Conservation (phyloP, 2,329 filamentous ascomycete species). For the Colletotrichum costaricense region DNA sequence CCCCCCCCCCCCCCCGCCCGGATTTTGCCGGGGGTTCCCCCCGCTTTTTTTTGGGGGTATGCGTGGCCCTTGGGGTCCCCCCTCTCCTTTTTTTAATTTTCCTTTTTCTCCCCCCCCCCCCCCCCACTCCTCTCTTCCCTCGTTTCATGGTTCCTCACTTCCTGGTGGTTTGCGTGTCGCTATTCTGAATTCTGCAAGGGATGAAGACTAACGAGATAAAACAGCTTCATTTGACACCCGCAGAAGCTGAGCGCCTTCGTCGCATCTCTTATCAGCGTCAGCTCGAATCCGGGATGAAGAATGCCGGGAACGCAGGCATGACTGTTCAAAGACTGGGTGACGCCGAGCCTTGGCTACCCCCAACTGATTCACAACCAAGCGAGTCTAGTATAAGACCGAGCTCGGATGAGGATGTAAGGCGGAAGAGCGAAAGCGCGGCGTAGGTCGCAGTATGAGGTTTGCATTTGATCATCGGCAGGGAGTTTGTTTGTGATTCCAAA, state of each 20-base stretch:
- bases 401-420: conserved; percentile 1
- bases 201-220: background rate
- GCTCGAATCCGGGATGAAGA: conserved; percentile 60
- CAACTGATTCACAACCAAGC: background rate
- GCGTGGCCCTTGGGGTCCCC: no score
- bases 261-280: conserved; percentile 64
- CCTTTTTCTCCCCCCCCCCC: no score
- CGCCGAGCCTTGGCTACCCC: conserved; percentile 38
- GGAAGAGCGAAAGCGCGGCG: conserved; percentile 7
- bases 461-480: background rate
- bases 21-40: no score
- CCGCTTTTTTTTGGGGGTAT: no score
- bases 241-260: conserved; percentile 61
- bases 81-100: no score
- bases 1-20: no score
- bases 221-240: conserved; percentile 61
- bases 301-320: conserved; percentile 57
- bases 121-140: background rate
- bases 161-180: conserved; percentile 30
- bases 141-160: conserved; percentile 1
- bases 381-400: conserved; percentile 13
- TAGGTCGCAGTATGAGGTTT: background rate
- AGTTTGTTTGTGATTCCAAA: background rate
- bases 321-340: conserved; percentile 55
- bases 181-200: background rate